Conservation (phyloP, 2,329 filamentous ascomycete species). For the Hypomyces perniciosus region DNA sequence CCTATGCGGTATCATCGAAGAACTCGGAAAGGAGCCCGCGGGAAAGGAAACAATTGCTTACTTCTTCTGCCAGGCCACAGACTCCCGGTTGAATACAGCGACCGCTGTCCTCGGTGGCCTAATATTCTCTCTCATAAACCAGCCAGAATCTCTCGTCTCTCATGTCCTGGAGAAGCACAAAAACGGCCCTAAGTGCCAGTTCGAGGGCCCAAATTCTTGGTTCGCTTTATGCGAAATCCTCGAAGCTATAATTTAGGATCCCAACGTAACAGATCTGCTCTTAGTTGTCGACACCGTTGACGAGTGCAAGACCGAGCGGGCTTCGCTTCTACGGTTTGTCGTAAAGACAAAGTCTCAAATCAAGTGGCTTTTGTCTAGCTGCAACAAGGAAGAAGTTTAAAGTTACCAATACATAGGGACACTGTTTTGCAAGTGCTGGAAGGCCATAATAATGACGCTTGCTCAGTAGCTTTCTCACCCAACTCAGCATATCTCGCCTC, state of each 20-base stretch:
- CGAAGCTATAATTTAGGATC: constrained; percentile 27
- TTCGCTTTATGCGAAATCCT: constrained; percentile 32
- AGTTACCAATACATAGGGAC: too few species aligned
- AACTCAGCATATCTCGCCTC: too few species aligned
- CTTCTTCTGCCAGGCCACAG: constrained; percentile 10
- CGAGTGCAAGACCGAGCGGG: constrained; percentile 28
- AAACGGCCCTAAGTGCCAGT: constrained; percentile 28
- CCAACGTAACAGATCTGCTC: constrained; percentile 19
- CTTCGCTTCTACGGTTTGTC: constrained; percentile 32
- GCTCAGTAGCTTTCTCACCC: too few species aligned
- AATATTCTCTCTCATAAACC: constrained; percentile 31
- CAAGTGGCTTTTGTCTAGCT: constrained; percentile 6
- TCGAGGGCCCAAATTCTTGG: constrained; percentile 35
- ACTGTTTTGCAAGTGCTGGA: too few species aligned
- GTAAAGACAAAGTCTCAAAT: constrained; percentile 14
- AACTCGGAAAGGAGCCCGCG: background rate
- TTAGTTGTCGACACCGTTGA: constrained; percentile 44
- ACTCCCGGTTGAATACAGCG: constrained; percentile 32
- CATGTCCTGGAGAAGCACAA: constrained; percentile 28
- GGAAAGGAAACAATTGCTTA: constrained; percentile 9
- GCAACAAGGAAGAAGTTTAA: constrained; percentile 5
- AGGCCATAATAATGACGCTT: too few species aligned
- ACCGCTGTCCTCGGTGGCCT: constrained; percentile 37
- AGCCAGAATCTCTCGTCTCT: constrained; percentile 26
- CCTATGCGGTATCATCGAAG: too few species aligned